These are phyloP conservation scores for Auxenochlorella protothecoides DNA, from an alignment of 139 green algal genomes.

Conservation along the genomic window DNA sequence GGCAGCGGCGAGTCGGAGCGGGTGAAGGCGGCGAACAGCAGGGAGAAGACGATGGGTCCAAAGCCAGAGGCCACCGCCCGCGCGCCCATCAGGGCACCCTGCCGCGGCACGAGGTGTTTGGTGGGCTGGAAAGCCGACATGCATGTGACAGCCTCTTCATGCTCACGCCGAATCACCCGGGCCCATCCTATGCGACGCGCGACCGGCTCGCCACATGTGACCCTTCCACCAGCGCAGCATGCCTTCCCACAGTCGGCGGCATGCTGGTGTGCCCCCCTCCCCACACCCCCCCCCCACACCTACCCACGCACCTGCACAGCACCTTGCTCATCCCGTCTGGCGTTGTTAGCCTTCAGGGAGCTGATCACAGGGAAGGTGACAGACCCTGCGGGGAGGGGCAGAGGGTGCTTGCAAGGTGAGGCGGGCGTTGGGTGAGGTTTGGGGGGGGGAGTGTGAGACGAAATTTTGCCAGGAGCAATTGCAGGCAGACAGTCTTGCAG, in stretches of 20 bases:
- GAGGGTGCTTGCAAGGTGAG: background rate
- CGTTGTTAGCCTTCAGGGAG: slow-evolving; percentile 46
- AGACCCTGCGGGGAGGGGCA: slow-evolving; percentile 5
- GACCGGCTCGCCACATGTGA: background rate
- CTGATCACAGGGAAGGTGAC: slow-evolving; percentile 51
- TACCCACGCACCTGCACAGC: background rate
- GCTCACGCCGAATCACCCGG: background rate
- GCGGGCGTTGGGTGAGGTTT: background rate
- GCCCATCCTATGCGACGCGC: background rate
- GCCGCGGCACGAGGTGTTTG: slow-evolving; percentile 9
- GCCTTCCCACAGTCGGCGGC: no score
- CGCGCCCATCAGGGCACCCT: slow-evolving; percentile 52
- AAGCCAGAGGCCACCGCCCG: slow-evolving; percentile 49
- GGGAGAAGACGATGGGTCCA: slow-evolving; percentile 56
- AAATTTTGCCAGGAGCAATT: no score
- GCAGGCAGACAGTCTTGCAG: no score
- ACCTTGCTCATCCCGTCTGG: background rate
- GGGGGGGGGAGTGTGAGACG: no score
- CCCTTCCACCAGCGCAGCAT: no score
- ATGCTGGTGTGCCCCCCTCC: no score
- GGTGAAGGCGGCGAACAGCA: slow-evolving; percentile 52
- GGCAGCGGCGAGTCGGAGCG: slow-evolving; percentile 30
- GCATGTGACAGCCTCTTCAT: background rate
- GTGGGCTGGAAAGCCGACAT: background rate
- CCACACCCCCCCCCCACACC: background rate